phyloP scores from a whole-genome alignment of 371 early-diverging fungal species.

The Zancudomyces culisetae region DNA sequence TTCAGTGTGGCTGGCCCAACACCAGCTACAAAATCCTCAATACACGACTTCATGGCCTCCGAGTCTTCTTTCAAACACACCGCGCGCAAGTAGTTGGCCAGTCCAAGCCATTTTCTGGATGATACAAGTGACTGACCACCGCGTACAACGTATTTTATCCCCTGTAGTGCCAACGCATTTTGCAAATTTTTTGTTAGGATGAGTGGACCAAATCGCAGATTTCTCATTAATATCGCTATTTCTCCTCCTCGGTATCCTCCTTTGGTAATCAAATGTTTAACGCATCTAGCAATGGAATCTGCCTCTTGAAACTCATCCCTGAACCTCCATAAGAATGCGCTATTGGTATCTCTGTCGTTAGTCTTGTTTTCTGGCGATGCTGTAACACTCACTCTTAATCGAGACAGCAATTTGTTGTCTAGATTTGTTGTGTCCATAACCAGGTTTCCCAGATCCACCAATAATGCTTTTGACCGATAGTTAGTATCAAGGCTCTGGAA shows the following conservation, averaged over 20 bases:
- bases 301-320: conserved; percentile 18
- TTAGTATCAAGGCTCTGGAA: conserved; percentile 28
- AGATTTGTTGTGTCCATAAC: conserved; percentile 28
- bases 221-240: conserved; percentile 30
- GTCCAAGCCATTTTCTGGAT: conserved; percentile 25
- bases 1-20: conserved; percentile 25
- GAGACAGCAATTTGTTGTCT: conserved; percentile 6
- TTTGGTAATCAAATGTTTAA: conserved; percentile 22
- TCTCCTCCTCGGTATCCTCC: conserved; percentile 26
- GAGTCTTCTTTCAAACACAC: conserved; percentile 27
- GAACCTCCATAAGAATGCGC: conserved; percentile 13
- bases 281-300: conserved; percentile 22
- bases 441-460: conserved; percentile 27
- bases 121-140: conserved; percentile 14
- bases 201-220: conserved; percentile 22
- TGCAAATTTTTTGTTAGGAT: conserved; percentile 28
- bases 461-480: conserved; percentile 33
- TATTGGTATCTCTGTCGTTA: conserved; percentile 24
- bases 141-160: conserved; percentile 30
- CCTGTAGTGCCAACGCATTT: conserved; percentile 17
- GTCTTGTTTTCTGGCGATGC: conserved; percentile 10
- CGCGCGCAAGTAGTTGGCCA: conserved; percentile 28
- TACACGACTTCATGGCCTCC: conserved; percentile 22
- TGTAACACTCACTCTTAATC: conserved; percentile 5
- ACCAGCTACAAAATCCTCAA: conserved; percentile 27